Conservation (phyloP, 2,329 filamentous ascomycete species). For the Exophiala sideris region DNA sequence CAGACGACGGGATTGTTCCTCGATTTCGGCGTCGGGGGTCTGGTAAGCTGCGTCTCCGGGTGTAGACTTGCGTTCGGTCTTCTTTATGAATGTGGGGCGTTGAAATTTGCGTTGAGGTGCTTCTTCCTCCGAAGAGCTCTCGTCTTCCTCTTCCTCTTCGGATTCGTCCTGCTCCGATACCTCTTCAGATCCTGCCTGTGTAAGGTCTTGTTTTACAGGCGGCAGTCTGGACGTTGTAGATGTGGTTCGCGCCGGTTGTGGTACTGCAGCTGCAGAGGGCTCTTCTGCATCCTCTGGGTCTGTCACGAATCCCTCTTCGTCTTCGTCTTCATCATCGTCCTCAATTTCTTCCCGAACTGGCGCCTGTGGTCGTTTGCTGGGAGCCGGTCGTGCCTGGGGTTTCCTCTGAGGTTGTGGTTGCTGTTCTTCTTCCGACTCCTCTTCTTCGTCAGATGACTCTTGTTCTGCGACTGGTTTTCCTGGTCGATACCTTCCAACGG, state of each 20-base stretch:
- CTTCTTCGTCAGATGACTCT: constrained; percentile 48
- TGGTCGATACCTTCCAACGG: constrained; percentile 72
- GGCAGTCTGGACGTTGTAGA: background rate
- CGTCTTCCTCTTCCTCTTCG: constrained; percentile 50
- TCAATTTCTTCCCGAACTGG: constrained; percentile 21
- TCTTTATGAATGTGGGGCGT: constrained; percentile 66
- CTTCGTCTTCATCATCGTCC: constrained; percentile 44
- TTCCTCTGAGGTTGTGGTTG: constrained; percentile 40
- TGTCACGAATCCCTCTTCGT: constrained; percentile 61
- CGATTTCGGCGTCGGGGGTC: constrained; percentile 39
- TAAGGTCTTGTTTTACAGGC: constrained; percentile 8
- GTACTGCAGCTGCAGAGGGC: constrained; percentile 30
- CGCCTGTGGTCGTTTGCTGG: constrained; percentile 21
- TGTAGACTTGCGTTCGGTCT: constrained; percentile 52
- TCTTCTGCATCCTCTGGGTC: constrained; percentile 45
- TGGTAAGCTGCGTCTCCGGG: background rate
- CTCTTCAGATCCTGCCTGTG: constrained; percentile 7
- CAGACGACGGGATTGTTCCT: constrained; percentile 58
- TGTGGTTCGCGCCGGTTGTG: constrained; percentile 20
- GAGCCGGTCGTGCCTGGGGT: constrained; percentile 42
- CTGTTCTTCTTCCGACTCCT: constrained; percentile 54
- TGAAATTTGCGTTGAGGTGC: constrained; percentile 54
- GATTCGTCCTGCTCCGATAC: constrained; percentile 29
- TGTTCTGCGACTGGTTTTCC: constrained; percentile 66
- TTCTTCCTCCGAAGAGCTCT: constrained; percentile 56